Evolutionary conservation across 1,284 basidiomycete genomes (phyloP).

Genomic region (Cystobasidium pallidum): DNA sequence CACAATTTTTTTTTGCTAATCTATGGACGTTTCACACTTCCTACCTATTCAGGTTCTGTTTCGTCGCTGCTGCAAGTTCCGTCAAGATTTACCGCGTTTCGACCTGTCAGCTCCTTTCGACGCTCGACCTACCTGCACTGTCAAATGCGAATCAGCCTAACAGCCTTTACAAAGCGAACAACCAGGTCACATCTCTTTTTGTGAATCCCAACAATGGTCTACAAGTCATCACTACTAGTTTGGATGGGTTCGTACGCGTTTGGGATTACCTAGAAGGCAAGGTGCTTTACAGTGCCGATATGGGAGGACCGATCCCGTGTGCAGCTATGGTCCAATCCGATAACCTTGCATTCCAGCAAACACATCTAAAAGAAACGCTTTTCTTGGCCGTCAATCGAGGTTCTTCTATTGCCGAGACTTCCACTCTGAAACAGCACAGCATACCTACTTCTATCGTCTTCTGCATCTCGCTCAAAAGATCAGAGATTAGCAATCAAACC

Average conservation of each 20-base stretch:
- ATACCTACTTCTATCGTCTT: conserved; percentile 26
- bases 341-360: background rate
- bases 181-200: conserved; percentile 68
- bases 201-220: conserved; percentile 85
- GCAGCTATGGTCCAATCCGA: conserved; percentile 55
- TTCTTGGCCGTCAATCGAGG: conserved; percentile 21
- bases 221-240: conserved; percentile 82
- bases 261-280: conserved; percentile 93
- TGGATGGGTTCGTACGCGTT: conserved; percentile 79
- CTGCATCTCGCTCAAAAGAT: conserved; percentile 17
- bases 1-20: too few relatives aligned
- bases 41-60: conserved; percentile 85
- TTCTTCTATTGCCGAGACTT: background rate
- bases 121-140: conserved; percentile 61
- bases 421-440: background rate
- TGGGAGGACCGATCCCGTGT: conserved; percentile 72
- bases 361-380: conserved; percentile 10
- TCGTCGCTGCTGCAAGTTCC: conserved; percentile 72
- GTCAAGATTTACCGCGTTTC: conserved; percentile 79
- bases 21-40: too few relatives aligned
- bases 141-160: conserved; percentile 50
- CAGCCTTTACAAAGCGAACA: conserved; percentile 55
- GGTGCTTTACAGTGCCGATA: conserved; percentile 72
- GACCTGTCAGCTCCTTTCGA: conserved; percentile 79
- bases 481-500: background rate